phyloP scores from a whole-genome alignment of 164 flowering plant species.

The Vitis riparia region DNA sequence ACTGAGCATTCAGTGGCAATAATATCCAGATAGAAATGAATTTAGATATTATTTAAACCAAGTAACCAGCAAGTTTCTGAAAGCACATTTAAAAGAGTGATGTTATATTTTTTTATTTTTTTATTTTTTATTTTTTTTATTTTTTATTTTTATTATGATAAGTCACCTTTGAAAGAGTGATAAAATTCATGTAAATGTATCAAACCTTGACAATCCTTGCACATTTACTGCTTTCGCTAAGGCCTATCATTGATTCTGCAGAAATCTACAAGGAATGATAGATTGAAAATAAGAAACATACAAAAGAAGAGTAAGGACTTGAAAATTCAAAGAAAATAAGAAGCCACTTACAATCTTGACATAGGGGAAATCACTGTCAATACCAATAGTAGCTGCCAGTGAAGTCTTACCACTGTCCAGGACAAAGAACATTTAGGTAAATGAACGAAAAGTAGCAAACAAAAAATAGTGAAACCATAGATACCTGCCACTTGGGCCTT shows the following conservation, averaged over 20 bases:
- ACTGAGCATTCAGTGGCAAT: no score
- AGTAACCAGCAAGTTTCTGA: no score
- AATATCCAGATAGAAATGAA: no score
- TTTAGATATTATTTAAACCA: no score
- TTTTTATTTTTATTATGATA: no score
- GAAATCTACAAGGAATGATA: conserved; percentile 49
- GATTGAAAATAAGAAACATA: conserved; percentile 4
- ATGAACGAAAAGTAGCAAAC: not conserved
- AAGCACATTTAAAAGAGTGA: no score
- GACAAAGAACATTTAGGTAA: conserved; percentile 7
- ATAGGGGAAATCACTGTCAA: conserved; percentile 91
- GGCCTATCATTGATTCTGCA: conserved; percentile 95
- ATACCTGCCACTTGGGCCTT: conserved; percentile 97
- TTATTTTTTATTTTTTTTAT: no score
- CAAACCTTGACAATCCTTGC: conserved; percentile 86
- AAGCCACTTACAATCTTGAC: conserved; percentile 84
- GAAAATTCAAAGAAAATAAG: conserved; percentile 1
- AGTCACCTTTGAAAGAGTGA: not conserved
- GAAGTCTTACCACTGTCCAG: conserved; percentile 93
- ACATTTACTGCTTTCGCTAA: conserved; percentile 90
- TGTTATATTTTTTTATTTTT: no score
- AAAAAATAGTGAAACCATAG: not conserved
- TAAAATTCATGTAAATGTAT: not conserved
- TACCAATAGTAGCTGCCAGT: conserved; percentile 90
- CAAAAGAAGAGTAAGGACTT: not conserved